Conservation (phyloP, 768 basidiomycete genomes). For the Xerocomellus chrysenteron region DNA sequence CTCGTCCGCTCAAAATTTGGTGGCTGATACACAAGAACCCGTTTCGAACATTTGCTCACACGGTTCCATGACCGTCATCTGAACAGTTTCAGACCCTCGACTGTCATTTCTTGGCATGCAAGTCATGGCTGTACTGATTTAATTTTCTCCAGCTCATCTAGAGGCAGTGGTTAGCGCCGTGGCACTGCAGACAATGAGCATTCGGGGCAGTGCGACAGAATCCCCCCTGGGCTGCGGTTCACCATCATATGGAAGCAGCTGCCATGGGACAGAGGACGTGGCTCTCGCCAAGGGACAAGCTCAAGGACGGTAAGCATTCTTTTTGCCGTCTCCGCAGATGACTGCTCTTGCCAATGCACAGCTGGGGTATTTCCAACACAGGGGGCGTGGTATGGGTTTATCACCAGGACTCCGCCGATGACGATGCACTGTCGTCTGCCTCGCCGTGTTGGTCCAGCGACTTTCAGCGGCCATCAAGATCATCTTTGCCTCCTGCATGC, state of each 20-base stretch:
- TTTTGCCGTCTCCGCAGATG: neutral
- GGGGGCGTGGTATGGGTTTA: no score
- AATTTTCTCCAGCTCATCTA: neutral
- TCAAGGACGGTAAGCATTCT: neutral
- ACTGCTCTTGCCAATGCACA: no score
- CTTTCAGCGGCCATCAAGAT: neutral
- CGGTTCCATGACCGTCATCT: neutral
- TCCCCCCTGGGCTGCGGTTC: neutral
- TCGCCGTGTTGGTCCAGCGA: neutral
- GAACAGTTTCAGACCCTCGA: neutral
- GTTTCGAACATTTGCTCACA: conserved; percentile 9
- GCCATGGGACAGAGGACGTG: neutral
- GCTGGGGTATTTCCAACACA: neutral
- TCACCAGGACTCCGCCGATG: neutral
- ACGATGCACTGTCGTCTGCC: neutral
- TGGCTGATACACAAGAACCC: neutral
- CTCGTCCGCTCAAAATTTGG: conserved; percentile 22
- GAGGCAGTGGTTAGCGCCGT: neutral
- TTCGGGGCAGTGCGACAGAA: conserved; percentile 1
- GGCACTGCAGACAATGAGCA: conserved; percentile 2
- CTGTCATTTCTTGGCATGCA: neutral
- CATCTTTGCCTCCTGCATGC: neutral
- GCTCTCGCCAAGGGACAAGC: neutral
- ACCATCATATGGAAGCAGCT: conserved; percentile 2
- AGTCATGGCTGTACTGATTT: conserved; percentile 2